Base-by-base conservation (phyloP, 2,329 filamentous ascomycete genomes). In the Penicillium sumatraense region DNA sequence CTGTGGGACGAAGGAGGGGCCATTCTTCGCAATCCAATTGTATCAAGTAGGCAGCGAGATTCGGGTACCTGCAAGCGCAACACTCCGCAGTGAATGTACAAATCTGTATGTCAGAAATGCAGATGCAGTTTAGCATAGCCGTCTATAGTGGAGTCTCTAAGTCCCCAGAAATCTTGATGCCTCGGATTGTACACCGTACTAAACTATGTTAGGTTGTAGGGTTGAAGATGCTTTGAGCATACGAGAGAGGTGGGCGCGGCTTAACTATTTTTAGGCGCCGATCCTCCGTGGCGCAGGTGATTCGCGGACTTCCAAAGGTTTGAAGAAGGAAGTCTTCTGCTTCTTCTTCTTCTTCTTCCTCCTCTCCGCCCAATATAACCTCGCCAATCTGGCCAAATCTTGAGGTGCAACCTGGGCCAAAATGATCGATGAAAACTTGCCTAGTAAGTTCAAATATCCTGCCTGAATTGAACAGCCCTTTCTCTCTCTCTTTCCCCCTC, bases 341-440 rank as follows among this genome's bases (percentile, higher is more conserved):
- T 29, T 27, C 29, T 27, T 35, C 8, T 40, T 18, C 36, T 20
- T 4, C 20, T 14, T 14, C 13, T 20, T 41, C 20, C 16, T 10
- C 14, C 10, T 24, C 21, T 14, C 16, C 14, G 13, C 18, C 26
- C 5, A 9, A 46, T 59, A 62, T 61, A 60, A 55, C 46, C 33
- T 41, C 31, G 7, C 38, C 20, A 35, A 7, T 23, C 31, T 49
- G 18, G 18, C 27, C 21, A 8, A 31, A 7, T 21, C 26, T 40
- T 41, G 18, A 42, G 16, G 20, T 16, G 16, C 24, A 2, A 18
- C 13, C 18, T 41, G n/a, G 33, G 38, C 35, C 42, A 73, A 64
- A 16, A 96, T 96, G 92, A 84, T 96, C 67, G 92, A 96, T 86
- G 91, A 96, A 73, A 96, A 93, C 74, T 85, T 97, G n/a, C 93